Evolutionary conservation across 2,329 filamentous ascomycete species (phyloP).

Genomic region (Falciphora oryzae): DNA sequence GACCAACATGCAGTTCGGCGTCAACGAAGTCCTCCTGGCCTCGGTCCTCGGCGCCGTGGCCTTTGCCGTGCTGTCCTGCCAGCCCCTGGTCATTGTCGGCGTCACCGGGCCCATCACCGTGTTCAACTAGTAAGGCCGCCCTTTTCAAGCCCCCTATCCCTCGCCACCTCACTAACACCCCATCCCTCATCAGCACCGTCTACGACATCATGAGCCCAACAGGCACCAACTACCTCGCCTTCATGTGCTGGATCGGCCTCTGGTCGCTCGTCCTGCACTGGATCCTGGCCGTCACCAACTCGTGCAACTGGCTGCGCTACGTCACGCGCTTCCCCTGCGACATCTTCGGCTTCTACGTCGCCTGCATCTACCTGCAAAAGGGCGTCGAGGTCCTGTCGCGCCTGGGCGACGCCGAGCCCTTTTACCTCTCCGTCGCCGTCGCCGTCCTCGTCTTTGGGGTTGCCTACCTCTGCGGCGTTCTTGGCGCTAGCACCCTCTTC

Average conservation of each 20-base stretch:
- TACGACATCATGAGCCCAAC: slow-evolving; percentile 79
- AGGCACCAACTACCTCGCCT: slow-evolving; percentile 76
- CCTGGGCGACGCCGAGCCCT: slow-evolving; percentile 59
- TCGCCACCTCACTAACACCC: neutral
- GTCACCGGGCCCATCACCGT: slow-evolving; percentile 89
- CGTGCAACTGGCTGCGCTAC: slow-evolving; percentile 82
- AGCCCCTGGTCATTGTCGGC: slow-evolving; percentile 85
- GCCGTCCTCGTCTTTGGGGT: slow-evolving; percentile 72
- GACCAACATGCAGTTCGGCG: slow-evolving; percentile 76
- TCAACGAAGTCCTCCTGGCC: slow-evolving; percentile 84
- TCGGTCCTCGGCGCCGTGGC: slow-evolving; percentile 79
- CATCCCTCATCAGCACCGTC: slow-evolving; percentile 52
- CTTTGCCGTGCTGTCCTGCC: slow-evolving; percentile 72
- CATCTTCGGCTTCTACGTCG: slow-evolving; percentile 91
- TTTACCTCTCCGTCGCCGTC: slow-evolving; percentile 76
- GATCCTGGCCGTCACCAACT: slow-evolving; percentile 76
- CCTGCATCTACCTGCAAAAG: slow-evolving; percentile 87
- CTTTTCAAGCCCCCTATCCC: neutral
- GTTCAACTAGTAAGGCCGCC: slow-evolving; percentile 66
- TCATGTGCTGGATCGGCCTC: slow-evolving; percentile 90
- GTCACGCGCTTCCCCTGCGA: slow-evolving; percentile 90
- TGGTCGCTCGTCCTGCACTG: slow-evolving; percentile 85
- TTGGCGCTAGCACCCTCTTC: slow-evolving; percentile 69
- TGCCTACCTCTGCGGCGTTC: slow-evolving; percentile 66
- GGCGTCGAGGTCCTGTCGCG: slow-evolving; percentile 78